Conservation (phyloP, 352 stramenopile species). For the Globisporangium mamillatum region DNA sequence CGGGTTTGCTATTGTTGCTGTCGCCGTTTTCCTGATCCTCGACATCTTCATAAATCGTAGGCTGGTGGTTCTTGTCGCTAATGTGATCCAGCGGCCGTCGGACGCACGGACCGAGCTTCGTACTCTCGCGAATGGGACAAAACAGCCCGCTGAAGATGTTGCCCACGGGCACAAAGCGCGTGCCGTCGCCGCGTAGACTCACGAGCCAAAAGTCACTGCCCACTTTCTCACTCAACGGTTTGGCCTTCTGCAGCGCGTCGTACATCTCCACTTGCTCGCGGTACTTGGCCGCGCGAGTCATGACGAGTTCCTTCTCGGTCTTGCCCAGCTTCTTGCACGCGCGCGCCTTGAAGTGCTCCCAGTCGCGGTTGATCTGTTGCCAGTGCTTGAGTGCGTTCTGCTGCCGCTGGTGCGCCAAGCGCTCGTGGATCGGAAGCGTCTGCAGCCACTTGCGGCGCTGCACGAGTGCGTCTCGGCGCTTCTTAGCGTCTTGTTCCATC, state of each 20-base stretch:
- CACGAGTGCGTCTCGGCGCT: slow-evolving; percentile 43
- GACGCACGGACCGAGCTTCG: slow-evolving; percentile 46
- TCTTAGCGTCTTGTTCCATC: slow-evolving; percentile 33
- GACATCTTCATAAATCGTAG: background rate
- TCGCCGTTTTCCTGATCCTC: slow-evolving; percentile 13
- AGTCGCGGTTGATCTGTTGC: slow-evolving; percentile 65
- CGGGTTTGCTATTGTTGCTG: slow-evolving; percentile 11
- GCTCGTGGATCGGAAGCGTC: slow-evolving; percentile 69
- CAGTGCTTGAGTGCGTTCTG: slow-evolving; percentile 70
- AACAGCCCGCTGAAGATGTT: slow-evolving; percentile 93
- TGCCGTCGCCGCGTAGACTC: slow-evolving; percentile 80
- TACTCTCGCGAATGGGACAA: slow-evolving; percentile 81
- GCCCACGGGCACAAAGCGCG: slow-evolving; percentile 85
- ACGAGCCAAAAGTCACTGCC: slow-evolving; percentile 89
- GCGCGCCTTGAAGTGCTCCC: slow-evolving; percentile 64
- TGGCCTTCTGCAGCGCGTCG: slow-evolving; percentile 85
- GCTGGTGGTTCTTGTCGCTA: background rate
- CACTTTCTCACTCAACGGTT: slow-evolving; percentile 85
- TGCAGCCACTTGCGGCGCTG: slow-evolving; percentile 64
- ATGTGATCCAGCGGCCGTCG: slow-evolving; percentile 55
- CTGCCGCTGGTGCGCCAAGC: slow-evolving; percentile 58
- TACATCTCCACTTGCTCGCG: slow-evolving; percentile 90
- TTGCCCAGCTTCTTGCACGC: slow-evolving; percentile 64
- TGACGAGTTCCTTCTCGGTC: slow-evolving; percentile 73
- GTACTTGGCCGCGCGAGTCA: slow-evolving; percentile 80